Conservation (phyloP, 192 early-diverging fungal genomes). For the Geranomyces variabilis region DNA sequence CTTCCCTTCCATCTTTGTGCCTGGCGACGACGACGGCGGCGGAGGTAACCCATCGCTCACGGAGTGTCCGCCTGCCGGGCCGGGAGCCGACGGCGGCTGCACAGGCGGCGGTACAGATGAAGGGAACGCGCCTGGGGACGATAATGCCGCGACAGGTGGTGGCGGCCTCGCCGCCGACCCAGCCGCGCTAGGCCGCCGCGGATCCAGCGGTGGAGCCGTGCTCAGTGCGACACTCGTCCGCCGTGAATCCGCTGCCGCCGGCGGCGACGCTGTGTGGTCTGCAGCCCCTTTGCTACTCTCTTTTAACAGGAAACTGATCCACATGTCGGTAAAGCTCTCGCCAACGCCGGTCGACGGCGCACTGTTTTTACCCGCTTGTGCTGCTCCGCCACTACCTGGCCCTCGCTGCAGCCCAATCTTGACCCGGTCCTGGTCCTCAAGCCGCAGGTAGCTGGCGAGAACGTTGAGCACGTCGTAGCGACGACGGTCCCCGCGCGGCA, state of each 20-base stretch:
- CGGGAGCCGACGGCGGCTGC: too few species aligned
- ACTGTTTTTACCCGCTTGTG: not conserved
- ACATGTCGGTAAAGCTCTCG: slow-evolving; percentile 51
- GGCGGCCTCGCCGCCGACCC: too few species aligned
- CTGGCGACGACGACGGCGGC: too few species aligned
- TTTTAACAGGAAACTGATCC: slow-evolving; percentile 56
- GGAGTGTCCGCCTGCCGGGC: too few species aligned
- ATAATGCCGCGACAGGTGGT: too few species aligned
- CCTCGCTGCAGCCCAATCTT: slow-evolving; percentile 30
- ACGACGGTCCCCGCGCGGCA: slow-evolving; percentile 81
- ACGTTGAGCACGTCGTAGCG: slow-evolving; percentile 89
- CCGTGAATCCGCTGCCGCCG: not conserved
- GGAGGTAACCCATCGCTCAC: too few species aligned
- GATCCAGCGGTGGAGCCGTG: too few species aligned
- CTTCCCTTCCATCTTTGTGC: too few species aligned
- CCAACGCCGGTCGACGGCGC: not conserved
- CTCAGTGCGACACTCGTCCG: not conserved
- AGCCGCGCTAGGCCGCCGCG: too few species aligned
- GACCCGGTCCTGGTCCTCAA: slow-evolving; percentile 85
- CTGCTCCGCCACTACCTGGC: not conserved
- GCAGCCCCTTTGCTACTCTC: slow-evolving; percentile 24
- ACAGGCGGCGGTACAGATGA: too few species aligned
- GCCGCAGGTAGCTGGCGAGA: slow-evolving; percentile 85
- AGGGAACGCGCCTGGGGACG: too few species aligned
- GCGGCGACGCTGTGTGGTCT: not conserved